phyloP scores from a whole-genome alignment of 345 rosid genomes.

The Hibiscus syriacus region DNA sequence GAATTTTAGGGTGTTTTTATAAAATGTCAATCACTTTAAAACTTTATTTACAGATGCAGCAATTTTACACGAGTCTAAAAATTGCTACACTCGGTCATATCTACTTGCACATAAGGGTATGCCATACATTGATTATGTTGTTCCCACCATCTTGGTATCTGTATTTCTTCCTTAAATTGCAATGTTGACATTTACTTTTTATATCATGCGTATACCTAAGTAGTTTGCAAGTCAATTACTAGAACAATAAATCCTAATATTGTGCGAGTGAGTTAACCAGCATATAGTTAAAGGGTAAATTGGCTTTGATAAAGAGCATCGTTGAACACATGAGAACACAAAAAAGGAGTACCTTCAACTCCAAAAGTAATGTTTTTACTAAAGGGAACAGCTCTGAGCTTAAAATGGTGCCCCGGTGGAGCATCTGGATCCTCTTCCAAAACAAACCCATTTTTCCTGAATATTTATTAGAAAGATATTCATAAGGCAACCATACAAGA shows the following conservation, averaged over 20 bases:
- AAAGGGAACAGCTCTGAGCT: conserved; percentile 74
- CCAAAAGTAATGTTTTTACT: conserved; percentile 96
- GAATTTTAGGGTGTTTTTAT: background rate
- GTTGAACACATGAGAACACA: background rate
- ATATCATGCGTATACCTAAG: background rate
- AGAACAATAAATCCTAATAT: background rate
- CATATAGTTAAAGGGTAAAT: background rate
- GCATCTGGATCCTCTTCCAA: conserved; percentile 78
- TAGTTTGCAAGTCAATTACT: background rate
- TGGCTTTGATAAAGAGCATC: background rate
- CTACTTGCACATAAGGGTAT: background rate
- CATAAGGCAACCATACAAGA: background rate
- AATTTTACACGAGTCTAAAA: background rate
- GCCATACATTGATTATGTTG: background rate
- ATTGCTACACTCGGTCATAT: background rate
- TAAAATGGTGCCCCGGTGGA: conserved; percentile 66
- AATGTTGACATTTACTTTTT: background rate
- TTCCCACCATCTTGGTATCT: background rate
- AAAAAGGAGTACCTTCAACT: conserved; percentile 53
- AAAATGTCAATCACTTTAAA: background rate
- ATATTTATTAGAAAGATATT: conserved; percentile 1
- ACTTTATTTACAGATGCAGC: background rate
- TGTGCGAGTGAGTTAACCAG: background rate
- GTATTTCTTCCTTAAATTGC: background rate
- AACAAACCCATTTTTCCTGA: conserved; percentile 83